phyloP scores from a whole-genome alignment of 768 basidiomycete species.

The Xerocomus spinulosus region DNA sequence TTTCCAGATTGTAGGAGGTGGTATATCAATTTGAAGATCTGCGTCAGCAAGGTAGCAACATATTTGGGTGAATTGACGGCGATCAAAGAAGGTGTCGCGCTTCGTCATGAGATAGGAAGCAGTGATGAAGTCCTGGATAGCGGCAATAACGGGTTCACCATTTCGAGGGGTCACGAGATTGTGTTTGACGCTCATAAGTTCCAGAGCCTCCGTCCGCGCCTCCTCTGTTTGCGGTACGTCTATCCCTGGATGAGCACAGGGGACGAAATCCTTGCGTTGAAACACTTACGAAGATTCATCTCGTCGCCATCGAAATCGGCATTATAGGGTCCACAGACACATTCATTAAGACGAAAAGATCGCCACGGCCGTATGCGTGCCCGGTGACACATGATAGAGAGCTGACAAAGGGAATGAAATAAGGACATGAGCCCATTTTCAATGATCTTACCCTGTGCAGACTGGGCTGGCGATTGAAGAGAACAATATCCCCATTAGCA shows the following conservation, averaged over 20 bases:
- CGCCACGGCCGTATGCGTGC: conserved; percentile 97
- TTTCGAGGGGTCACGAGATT: conserved; percentile 98
- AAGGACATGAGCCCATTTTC: not conserved
- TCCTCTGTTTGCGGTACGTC: conserved; percentile 99
- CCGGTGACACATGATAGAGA: conserved; percentile 98
- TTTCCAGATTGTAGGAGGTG: conserved; percentile 92
- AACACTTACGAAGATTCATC: conserved; percentile 90
- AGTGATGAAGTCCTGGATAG: conserved; percentile 99
- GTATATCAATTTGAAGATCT: conserved; percentile 88
- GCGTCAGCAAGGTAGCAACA: conserved; percentile 94
- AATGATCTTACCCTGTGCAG: conserved; percentile 71
- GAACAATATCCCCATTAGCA: conserved; percentile 89
- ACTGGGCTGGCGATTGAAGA: conserved; percentile 99
- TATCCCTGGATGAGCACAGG: conserved; percentile 28
- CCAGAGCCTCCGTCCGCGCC: conserved; percentile 92
- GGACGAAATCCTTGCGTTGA: not conserved
- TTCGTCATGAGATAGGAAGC: conserved; percentile 94
- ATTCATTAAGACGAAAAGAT: conserved; percentile 95
- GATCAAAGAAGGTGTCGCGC: conserved; percentile 89
- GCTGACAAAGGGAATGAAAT: conserved; percentile 36
- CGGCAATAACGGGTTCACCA: conserved; percentile 98
- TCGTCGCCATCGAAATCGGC: conserved; percentile 99
- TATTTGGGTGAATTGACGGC: conserved; percentile 93
- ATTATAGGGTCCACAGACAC: conserved; percentile 98
- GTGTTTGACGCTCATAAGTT: conserved; percentile 95